These are phyloP conservation scores for Hypoxylon sp. DNA, from an alignment of 2,329 filamentous ascomycete species.

Conservation along the genomic window DNA sequence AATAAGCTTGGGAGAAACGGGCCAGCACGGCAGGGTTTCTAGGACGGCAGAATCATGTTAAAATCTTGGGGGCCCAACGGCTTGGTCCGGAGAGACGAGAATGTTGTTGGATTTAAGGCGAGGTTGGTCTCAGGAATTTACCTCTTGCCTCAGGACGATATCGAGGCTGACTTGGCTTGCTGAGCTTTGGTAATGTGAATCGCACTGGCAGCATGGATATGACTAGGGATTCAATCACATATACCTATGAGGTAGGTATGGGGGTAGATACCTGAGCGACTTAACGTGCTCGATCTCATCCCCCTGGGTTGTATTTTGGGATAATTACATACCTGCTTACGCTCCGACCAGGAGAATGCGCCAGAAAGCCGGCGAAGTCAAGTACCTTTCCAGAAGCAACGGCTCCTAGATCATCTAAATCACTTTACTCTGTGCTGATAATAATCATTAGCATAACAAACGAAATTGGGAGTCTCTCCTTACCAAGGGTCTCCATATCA, in stretches of 20 bases:
- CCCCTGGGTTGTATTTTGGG: neutral
- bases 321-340: too few species aligned
- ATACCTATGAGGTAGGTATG: too few species aligned
- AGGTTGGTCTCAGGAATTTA: neutral
- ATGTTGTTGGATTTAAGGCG: neutral
- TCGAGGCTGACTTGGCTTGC: neutral
- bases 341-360: neutral
- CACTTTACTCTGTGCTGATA: too few species aligned
- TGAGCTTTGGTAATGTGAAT: neutral
- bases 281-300: neutral
- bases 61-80: neutral
- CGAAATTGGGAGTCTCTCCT: too few species aligned
- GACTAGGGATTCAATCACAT: neutral
- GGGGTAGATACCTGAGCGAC: too few species aligned
- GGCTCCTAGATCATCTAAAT: too few species aligned
- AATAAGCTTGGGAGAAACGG: neutral
- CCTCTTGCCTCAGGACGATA: neutral
- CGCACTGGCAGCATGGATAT: neutral
- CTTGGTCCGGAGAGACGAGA: neutral
- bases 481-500: too few species aligned
- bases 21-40: neutral
- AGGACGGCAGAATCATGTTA: neutral
- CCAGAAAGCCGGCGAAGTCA: neutral
- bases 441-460: too few species aligned
- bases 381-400: neutral